Percentiles rank a stretch among this genome's conserved stretches.
Conservation (phyloP, 257 asterid genomes). For the Solanum habrochaites region DNA sequence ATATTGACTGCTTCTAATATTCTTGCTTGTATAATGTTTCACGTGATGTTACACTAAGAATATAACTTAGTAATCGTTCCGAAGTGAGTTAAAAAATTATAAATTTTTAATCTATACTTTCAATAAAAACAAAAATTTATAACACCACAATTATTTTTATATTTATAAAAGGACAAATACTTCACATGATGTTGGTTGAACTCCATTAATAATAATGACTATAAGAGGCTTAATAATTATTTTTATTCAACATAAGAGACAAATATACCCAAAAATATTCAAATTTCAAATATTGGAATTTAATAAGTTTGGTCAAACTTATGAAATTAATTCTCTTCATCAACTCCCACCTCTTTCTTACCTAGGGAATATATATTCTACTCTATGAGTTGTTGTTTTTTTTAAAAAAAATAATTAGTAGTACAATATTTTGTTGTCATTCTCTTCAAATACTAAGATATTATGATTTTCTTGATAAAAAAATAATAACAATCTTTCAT, state of each 20-base stretch:
- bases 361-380: conserved; percentile 21
- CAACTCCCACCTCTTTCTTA: not conserved
- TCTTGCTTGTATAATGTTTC: not conserved
- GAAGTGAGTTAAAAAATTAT: no score
- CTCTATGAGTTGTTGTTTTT: conserved; percentile 6
- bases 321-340: not conserved
- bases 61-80: not conserved
- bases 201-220: not conserved
- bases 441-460: not conserved
- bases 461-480: no score
- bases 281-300: not conserved
- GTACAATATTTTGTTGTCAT: conserved; percentile 12
- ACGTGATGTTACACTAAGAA: no score
- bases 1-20: not conserved
- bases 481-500: not conserved
- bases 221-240: no score
- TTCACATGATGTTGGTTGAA: not conserved
- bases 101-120: no score
- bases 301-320: conserved; percentile 8
- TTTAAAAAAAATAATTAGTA: not conserved
- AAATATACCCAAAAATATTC: not conserved
- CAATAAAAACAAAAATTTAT: no score
- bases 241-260: not conserved
- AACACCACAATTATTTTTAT: no score
- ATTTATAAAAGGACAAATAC: not conserved